Percentiles rank a stretch among this genome's conserved stretches.
Evolutionary conservation across 805 yeast genomes (phyloP).

Genomic region (Candida michaelii): DNA sequence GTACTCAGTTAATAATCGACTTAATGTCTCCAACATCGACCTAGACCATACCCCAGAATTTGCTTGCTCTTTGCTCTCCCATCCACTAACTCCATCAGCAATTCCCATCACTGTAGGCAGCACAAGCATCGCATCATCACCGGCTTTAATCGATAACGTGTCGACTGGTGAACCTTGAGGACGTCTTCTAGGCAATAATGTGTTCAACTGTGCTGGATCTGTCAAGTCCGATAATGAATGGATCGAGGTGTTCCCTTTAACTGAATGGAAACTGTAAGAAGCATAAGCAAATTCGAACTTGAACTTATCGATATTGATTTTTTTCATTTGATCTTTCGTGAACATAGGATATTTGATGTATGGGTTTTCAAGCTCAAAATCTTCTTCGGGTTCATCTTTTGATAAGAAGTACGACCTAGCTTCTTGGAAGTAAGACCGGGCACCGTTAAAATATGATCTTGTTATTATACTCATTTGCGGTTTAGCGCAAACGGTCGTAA

Average conservation of each 20-base stretch:
- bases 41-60: slow-evolving; percentile 55
- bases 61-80: slow-evolving; percentile 47
- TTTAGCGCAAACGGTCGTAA: too few species aligned
- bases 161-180: slow-evolving; percentile 54
- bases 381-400: slow-evolving; percentile 14
- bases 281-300: slow-evolving; percentile 46
- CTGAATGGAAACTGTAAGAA: slow-evolving; percentile 49
- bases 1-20: slow-evolving; percentile 46
- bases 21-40: slow-evolving; percentile 50
- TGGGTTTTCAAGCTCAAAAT: slow-evolving; percentile 31
- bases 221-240: slow-evolving; percentile 52
- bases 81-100: slow-evolving; percentile 59
- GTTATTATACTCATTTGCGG: too few species aligned
- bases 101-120: slow-evolving; percentile 53
- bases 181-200: slow-evolving; percentile 48
- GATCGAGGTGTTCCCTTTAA: slow-evolving; percentile 36
- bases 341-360: slow-evolving; percentile 42
- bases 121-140: slow-evolving; percentile 59
- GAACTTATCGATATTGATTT: slow-evolving; percentile 38
- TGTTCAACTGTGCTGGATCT: slow-evolving; percentile 45
- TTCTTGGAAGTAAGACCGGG: too few species aligned
- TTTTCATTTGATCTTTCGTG: slow-evolving; percentile 38
- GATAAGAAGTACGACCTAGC: slow-evolving; percentile 23
- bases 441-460: too few species aligned
- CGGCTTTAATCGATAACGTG: slow-evolving; percentile 51